These are phyloP conservation scores for Bromus sterilis DNA, from an alignment of 176 grass and related monocot genomes.

Conservation along the genomic window DNA sequence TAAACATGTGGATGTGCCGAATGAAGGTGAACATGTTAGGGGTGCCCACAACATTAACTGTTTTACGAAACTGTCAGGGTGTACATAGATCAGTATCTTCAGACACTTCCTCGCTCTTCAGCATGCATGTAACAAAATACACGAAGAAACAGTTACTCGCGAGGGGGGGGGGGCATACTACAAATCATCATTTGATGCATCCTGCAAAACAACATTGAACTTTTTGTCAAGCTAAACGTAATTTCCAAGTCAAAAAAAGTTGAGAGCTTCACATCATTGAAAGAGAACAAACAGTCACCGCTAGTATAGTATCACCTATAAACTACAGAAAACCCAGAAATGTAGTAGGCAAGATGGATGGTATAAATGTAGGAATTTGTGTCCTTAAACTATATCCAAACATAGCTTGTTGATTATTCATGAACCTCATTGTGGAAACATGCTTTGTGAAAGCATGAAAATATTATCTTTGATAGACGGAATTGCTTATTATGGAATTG, in stretches of 20 bases:
- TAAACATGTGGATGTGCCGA: not conserved
- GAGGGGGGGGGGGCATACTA: not conserved
- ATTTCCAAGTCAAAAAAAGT: not conserved
- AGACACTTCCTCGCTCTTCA: conserved; percentile 10
- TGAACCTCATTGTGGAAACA: no score
- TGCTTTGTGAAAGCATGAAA: no score
- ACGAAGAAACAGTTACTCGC: not conserved
- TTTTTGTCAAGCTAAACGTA: not conserved
- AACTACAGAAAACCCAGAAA: not conserved
- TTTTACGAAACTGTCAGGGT: not conserved
- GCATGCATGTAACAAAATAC: conserved; percentile 5
- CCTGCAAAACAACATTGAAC: conserved; percentile 35
- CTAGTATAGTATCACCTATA: not conserved
- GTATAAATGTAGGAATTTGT: no score
- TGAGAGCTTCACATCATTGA: not conserved
- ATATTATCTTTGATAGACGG: no score
- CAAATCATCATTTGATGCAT: conserved; percentile 23
- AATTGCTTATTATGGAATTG: no score
- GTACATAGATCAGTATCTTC: not conserved
- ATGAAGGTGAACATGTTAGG: not conserved
- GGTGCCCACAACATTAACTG: not conserved
- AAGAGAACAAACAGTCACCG: not conserved
- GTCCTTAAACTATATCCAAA: no score
- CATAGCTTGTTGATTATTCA: no score
- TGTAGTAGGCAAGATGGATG: not conserved